Base-by-base conservation (phyloP, 2,329 filamentous ascomycete genomes). In the Beauveria asiatica region DNA sequence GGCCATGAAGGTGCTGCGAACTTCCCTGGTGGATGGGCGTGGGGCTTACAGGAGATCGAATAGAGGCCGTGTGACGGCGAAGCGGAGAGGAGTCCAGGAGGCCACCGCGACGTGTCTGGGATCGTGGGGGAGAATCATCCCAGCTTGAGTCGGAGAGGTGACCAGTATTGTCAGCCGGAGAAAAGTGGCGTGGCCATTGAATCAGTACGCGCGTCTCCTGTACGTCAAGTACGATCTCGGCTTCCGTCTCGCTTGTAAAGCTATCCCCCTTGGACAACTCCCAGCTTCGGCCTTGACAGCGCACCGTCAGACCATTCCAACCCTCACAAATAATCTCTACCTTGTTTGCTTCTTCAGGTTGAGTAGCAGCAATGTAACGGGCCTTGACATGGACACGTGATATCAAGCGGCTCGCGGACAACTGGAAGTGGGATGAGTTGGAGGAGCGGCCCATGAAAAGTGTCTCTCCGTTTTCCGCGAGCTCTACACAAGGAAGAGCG, bases 231-330 rank as follows among this genome's bases (percentile, higher is more conserved):
- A 99, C 95, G 72, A 99, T 92, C 68, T 96, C 92, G 19, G 86
- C 85, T 70, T 92, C 90, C 33, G 92, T 92, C 74, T 96, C 90
- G 61, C 92, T 96, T 51, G 87, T 88, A 74, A 97, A 97, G 54
- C 85, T 89, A 71, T 96, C 92, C 19, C 89, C 91, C 76, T 96
- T 97, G 64, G 80, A 81, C 68, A 99, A 75, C 65, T 96, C 90
- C 79, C 90, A 93, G 3, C 90, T 88, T 65, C 87, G 86, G 60
- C 91, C 91, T 74, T 93, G 88, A 77, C 91, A 97, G 75, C 96
- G 92, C 66, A 99, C 76, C 77, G 91, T 96, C 65, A 94, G 80
- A 17, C 94, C 94, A 73, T 99, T 99, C 93, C 93, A 97, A 23
- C 94, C 94, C 69, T 89, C 84, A 78, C 94, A 99, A 68, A 90